Evolutionary conservation across 2,329 filamentous ascomycete species (phyloP).

Genomic region (Helicocarpus griseus): DNA sequence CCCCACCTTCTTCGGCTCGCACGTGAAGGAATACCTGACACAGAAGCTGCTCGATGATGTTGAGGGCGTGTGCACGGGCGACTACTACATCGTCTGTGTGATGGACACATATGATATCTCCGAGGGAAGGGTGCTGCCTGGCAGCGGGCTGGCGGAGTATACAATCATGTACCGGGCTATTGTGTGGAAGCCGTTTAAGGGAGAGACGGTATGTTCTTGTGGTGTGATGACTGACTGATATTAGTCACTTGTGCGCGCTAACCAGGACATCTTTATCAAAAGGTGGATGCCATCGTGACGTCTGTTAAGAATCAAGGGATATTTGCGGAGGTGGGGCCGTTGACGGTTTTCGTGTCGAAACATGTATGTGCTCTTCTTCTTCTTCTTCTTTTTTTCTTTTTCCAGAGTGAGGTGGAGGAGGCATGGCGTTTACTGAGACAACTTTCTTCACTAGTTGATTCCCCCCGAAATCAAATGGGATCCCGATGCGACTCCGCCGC

Average conservation of each 20-base stretch:
- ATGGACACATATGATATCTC: conserved; percentile 95
- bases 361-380: conserved; percentile 50
- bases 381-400: background rate
- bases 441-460: no score
- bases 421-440: no score
- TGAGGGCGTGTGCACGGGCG: conserved; percentile 88
- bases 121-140: conserved; percentile 82
- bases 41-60: conserved; percentile 85
- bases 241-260: background rate
- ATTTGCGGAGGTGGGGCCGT: conserved; percentile 46
- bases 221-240: background rate
- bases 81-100: conserved; percentile 96
- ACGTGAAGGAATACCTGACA: conserved; percentile 85
- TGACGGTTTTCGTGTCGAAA: conserved; percentile 46
- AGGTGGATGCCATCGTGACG: conserved; percentile 90
- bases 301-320: conserved; percentile 86
- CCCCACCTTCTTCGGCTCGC: conserved; percentile 90
- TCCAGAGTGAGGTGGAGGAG: no score
- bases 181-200: conserved; percentile 95
- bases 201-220: conserved; percentile 69
- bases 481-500: conserved; percentile 88
- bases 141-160: conserved; percentile 86
- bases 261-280: conserved; percentile 9
- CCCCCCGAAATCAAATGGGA: conserved; percentile 89
- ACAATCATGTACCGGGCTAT: conserved; percentile 92